Base-by-base conservation (phyloP, 176 grass and related monocot genomes). In the Hordeum vulgare region DNA sequence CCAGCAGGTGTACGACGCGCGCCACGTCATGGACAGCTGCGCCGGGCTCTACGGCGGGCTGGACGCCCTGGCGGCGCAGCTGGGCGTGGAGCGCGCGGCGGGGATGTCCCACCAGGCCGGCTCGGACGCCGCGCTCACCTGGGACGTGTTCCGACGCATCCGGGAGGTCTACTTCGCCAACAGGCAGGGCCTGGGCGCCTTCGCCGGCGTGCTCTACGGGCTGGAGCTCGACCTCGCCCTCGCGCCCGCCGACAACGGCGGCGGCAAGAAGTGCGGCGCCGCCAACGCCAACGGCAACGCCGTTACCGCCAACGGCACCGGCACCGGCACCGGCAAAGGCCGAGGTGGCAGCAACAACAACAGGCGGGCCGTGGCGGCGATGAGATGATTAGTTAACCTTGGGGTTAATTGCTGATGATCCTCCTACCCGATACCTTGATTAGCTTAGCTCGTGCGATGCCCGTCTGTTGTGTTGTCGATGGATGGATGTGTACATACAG, bases 61-160 rank as follows among this genome's bases (percentile, higher is more conserved):
- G 6, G 94, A 99, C 37, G 74, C 84, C 20, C 81, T 90, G 1
- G 92, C 92, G 8, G 85, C 34, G 7, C n/a, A 77, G 3, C 86
- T 99, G 12, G 27, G 53, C 24, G 91, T 94, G 4, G 42, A 67
- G 13, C 96, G 93, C 57, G 89, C 74, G 1, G 85, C 89, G 0
- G 96, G 96, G 0, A 3, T 75, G 34, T 75, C 91, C 10, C 96
- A 99, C 82, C 96, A 99, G 87, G 96, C 96, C 0, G 96, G 85
- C 0, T 99, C 96, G 0, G 96, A 99, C 77, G 92, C 91, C 81
- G 47, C 94, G 41, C 89, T 99, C 7, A 99, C 96, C 0, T 99
- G 93, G 91, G 89, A 89, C 71, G 86, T 84, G 0, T 99, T 96
- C 82, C 12, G 88, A 2, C 69, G 79, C 60, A 72, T 99, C 80